Base-by-base conservation (phyloP, 1,139 yeast species). In the Nakaseomyces glabratus region DNA sequence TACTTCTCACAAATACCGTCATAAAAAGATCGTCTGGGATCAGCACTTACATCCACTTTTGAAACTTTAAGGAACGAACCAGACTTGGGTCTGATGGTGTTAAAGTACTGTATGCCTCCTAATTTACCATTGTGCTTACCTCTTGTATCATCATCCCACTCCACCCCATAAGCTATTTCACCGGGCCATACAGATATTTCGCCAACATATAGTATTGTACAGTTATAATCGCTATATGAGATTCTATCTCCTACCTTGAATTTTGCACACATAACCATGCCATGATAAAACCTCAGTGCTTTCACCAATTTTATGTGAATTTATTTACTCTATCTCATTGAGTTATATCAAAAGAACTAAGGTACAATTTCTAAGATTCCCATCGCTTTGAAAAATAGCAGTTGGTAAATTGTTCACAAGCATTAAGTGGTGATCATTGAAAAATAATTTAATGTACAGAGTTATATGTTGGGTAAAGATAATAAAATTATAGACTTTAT, bases 11-110 rank as follows among this genome's bases (percentile, higher is more conserved):
- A 36, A n/a, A 82, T 40, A 0, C 82, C 85, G 3, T 68, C 64
- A 13, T 59, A 54, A 42, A 81, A 69, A 1, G 66, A 41, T 29
- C 16, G 39, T 7, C 47, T 48, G 5, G 36, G 45, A 32, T 47
- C 62, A 11, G 40, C 62, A 40, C 46, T 55, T 55, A 57, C 62
- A 5, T 24, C 18, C n/a, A 51, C 19, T 24, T 44, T 46, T 32
- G 61, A 56, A 47, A 47, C 58, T 47, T 80, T 82, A 15, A 86
- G 44, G 48, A 86, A 85, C 2, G 93, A 76, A 0, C 85, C 95
- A 1, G 81, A 54, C 1, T 53, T 55, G 1, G 44, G 51, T 31
- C 49, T 42, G 1, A 19, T 10, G 4, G 57, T 51, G 9, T 41
- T 24, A 49, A 79, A 79, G 47, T 75, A 75, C 28, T 51, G 45